Base-by-base conservation (phyloP, 2,329 filamentous ascomycete genomes). In the Sphaceloma murrayae region DNA sequence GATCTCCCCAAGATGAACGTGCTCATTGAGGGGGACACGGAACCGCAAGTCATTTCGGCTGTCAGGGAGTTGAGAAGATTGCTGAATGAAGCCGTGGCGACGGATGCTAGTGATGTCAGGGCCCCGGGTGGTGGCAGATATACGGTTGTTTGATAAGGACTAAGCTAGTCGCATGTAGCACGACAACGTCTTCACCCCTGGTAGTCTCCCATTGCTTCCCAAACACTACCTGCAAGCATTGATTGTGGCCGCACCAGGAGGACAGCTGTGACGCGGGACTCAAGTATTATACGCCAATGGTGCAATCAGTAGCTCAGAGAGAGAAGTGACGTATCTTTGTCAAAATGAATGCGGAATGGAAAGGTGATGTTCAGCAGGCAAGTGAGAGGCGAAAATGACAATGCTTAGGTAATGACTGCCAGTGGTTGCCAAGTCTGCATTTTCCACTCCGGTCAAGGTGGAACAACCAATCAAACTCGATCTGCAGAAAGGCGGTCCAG, bases 1-100 rank as follows among this genome's bases (percentile, higher is more conserved):
- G 82, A 80, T 45, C 80, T 87, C 53, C 83, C 91, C n/a, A 96
- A 96, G 69, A 69, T 98, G 55, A 98, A 96, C 61, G 95, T 98
- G 56, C 74, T 98, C 49, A 93, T 98, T 46, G 91, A 98, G 62
- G 91, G 91, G 31, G 91, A 98, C 58, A 96, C 91, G 0, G 91
- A 98, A 64, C 71, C 94, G 43, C 80, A 87, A 22, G 91, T 98
- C 19, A 85, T 84, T 42, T 82, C 85, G 56, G 91, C 91, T 2
- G 85, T 98, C 75, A 77, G 79, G 53, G 88, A 96, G 65, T 72
- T 98, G 52, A 89, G 87, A 59, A 77, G 88, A 34, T 67, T 95
- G 56, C 67, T 98, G 54, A 86, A 82, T 60, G 91, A 96, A 64
- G 91, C 85, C 9, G 94, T 88, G 0, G 86, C 86, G 10, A 87